Conservation (phyloP, 495 filamentous ascomycete species). For the Aspergillus avenaceus region DNA sequence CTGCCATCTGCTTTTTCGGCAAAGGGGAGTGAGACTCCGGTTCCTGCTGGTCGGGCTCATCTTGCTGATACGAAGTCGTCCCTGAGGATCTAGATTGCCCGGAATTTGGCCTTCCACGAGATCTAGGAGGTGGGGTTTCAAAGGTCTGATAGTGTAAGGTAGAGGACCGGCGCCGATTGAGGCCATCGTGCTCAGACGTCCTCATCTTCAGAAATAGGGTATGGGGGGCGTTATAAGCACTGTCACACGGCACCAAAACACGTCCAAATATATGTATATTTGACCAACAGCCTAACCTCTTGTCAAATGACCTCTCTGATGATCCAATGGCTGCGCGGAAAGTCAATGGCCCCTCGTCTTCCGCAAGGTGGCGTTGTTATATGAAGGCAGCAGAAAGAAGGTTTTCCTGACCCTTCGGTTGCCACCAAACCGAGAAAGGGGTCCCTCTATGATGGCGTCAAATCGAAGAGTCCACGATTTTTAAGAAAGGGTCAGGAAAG, state of each 20-base stretch:
- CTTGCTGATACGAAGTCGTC: conserved; percentile 24
- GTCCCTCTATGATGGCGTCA: not conserved
- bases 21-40: conserved; percentile 57
- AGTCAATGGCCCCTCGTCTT: conserved; percentile 5
- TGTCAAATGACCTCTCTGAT: too few species aligned
- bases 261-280: too few species aligned
- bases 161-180: conserved; percentile 58
- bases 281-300: too few species aligned
- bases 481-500: not conserved
- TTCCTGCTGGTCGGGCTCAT: conserved; percentile 30
- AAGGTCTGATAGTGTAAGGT: conserved; percentile 92
- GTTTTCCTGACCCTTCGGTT: not conserved
- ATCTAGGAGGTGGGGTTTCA: conserved; percentile 80
- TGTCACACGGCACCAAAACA: not conserved
- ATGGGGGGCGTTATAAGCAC: not conserved
- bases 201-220: conserved; percentile 21
- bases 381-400: not conserved
- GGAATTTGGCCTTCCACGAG: conserved; percentile 60
- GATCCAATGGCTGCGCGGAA: not conserved
- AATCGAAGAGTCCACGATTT: not conserved
- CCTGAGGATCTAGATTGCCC: conserved; percentile 43
- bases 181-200: conserved; percentile 27
- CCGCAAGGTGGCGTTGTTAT: not conserved
- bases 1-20: conserved; percentile 74
- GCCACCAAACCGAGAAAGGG: not conserved